Evolutionary conservation across 2,329 filamentous ascomycete species (phyloP).

Genomic region (Hymenotorrendiella dingleyae): DNA sequence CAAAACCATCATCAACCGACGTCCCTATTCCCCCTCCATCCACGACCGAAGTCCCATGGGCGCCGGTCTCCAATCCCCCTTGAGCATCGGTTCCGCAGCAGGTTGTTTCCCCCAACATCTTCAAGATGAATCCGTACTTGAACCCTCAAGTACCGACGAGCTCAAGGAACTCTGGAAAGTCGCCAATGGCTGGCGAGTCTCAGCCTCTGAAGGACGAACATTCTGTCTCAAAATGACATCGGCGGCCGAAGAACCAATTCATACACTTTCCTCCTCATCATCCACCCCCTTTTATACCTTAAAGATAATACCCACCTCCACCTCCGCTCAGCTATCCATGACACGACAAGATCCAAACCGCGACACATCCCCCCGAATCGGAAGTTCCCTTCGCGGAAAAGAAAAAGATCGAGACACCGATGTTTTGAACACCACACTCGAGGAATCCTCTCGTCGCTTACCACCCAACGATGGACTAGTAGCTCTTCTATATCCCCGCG

Average conservation of each 20-base stretch:
- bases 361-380: constrained; percentile 26
- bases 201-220: constrained; percentile 49
- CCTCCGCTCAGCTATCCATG: constrained; percentile 55
- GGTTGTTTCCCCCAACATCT: constrained; percentile 25
- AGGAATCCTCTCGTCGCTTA: constrained; percentile 47
- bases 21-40: constrained; percentile 46
- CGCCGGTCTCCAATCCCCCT: constrained; percentile 25
- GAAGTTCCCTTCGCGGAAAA: constrained; percentile 2
- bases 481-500: constrained; percentile 61
- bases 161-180: constrained; percentile 63
- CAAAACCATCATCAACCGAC: constrained; percentile 57
- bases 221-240: constrained; percentile 54
- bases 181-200: constrained; percentile 63
- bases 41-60: constrained; percentile 17
- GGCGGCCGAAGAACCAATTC: constrained; percentile 56
- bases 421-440: constrained; percentile 51
- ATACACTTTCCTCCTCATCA: constrained; percentile 54
- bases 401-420: constrained; percentile 32
- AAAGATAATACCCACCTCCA: constrained; percentile 56
- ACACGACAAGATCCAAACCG: constrained; percentile 55
- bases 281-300: constrained; percentile 63
- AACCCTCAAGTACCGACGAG: constrained; percentile 44
- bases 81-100: constrained; percentile 20
- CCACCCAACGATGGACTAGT: constrained; percentile 58
- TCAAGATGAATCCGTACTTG: constrained; percentile 25